phyloP scores from a whole-genome alignment of 148 eudicot species.

The Linanthus parryae region DNA sequence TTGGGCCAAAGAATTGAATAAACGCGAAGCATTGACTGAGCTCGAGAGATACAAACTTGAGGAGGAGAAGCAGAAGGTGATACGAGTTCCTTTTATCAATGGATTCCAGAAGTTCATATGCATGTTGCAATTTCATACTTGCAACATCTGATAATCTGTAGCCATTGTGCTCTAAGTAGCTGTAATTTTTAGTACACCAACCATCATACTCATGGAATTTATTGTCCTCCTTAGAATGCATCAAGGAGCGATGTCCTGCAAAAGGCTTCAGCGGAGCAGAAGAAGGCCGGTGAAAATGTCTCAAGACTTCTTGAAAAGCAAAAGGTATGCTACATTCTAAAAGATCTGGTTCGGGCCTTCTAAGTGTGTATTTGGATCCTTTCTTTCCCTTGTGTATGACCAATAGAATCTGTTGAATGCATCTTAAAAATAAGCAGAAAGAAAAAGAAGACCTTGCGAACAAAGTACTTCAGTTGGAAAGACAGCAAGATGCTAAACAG shows the following conservation, averaged over 20 bases:
- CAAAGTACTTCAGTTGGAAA: constrained; percentile 62
- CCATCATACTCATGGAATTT: not conserved
- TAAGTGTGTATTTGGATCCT: too few species aligned
- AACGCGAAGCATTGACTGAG: constrained; percentile 66
- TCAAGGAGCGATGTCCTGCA: constrained; percentile 53
- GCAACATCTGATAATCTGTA: not conserved
- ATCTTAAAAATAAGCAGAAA: constrained; percentile 77
- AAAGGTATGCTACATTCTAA: constrained; percentile 54
- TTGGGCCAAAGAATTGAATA: constrained; percentile 59
- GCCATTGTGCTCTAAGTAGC: not conserved
- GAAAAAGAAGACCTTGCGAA: constrained; percentile 78
- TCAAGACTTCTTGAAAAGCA: constrained; percentile 79
- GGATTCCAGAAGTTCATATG: not conserved
- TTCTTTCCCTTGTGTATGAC: not conserved
- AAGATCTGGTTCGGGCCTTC: too few species aligned
- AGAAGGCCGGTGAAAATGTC: constrained; percentile 65
- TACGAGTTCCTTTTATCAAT: not conserved
- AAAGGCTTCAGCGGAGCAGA: constrained; percentile 83
- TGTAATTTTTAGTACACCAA: not conserved
- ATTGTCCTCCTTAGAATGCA: constrained; percentile 58
- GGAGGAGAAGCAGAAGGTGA: constrained; percentile 81
- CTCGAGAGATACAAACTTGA: constrained; percentile 72
- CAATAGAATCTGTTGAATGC: not conserved
- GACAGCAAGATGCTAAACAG: constrained; percentile 67
- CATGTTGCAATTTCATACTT: not conserved